Base-by-base conservation (phyloP, 2,329 filamentous ascomycete genomes). In the Akanthomyces uredinophilus region DNA sequence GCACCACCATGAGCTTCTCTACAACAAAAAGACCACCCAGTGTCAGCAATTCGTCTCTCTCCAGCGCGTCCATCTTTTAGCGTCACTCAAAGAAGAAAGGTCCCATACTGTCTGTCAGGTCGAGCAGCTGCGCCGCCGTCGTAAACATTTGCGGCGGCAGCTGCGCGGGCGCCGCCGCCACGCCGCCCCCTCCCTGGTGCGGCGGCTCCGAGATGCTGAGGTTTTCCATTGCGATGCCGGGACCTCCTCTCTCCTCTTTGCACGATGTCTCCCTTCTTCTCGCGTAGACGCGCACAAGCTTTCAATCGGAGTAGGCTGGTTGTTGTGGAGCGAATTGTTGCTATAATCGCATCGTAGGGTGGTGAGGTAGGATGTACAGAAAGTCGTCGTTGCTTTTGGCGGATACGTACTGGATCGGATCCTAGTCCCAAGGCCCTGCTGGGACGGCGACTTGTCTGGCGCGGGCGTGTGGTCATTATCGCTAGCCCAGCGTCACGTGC, bases 131-230 rank as follows among this genome's bases (percentile, higher is more conserved):
- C 60, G 95, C 93, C 37, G 95, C 95, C 37, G 95, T 99, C 20
- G 95, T 96, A 79, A 99, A 99, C 89, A 98, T 97, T 80, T 99
- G 94, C 64, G 93, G 93, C 16, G 91, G 91, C 44, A 94, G 80
- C 76, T 91, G 89, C 66, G 81, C 77, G 53, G 80, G 78, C 61
- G 79, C 75, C 35, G 77, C 22, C 83, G 70, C 68, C 59, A 70
- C 69, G 50, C 41, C 61, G 66, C 70, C 39, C 63, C 73, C 74
- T 66, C 74, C 75, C 62, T 74, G 75, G 64, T 75, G 78, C 70
- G 79, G 75, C 66, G 74, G 71, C 68, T 84, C 82, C 67, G 79
- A 75, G 67, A 83, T 76, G 66, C 73, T 77, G 65, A 83, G 77
- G 68, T 81, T 81, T 73, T 85, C 83, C 83, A 85, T 85, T 68